These are phyloP conservation scores for Achaetomium macrosporum DNA, from an alignment of 2,329 filamentous ascomycete genomes.

Conservation along the genomic window DNA sequence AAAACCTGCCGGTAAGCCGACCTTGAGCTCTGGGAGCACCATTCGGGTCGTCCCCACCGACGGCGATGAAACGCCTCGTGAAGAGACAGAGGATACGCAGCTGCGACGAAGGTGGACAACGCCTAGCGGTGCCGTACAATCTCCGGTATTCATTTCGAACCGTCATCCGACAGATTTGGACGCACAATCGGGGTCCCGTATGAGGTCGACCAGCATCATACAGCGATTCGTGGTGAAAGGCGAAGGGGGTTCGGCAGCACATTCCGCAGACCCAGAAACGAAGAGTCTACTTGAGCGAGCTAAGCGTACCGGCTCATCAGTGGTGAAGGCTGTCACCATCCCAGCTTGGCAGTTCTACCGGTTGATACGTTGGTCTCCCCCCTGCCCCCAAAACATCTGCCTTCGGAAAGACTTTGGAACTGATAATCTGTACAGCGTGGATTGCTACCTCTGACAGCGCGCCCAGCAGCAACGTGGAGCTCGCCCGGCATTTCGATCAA, in stretches of 20 bases:
- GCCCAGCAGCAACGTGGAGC: constrained; percentile 64
- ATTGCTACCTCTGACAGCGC: constrained; percentile 58
- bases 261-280: constrained; percentile 33
- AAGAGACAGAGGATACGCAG: constrained; percentile 23
- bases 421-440: constrained; percentile 60
- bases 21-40: constrained; percentile 28
- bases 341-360: constrained; percentile 98
- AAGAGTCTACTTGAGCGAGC: constrained; percentile 39
- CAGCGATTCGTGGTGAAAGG: constrained; percentile 51
- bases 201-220: constrained; percentile 55
- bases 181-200: constrained; percentile 35
- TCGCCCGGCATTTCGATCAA: constrained; percentile 81
- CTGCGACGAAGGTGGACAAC: constrained; percentile 34
- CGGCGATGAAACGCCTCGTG: constrained; percentile 18
- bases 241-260: constrained; percentile 36
- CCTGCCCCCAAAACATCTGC: constrained; percentile 21
- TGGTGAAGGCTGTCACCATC: constrained; percentile 80
- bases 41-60: constrained; percentile 31
- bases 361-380: constrained; percentile 63
- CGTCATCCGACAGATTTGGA: constrained; percentile 21
- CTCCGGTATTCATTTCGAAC: constrained; percentile 17
- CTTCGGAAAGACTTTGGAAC: constrained; percentile 16
- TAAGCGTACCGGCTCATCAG: constrained; percentile 43
- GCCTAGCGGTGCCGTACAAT: constrained; percentile 13
- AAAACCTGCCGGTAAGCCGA: constrained; percentile 30